Evolutionary conservation across 352 stramenopile genomes (phyloP), one percentile per base, ranked within the genome.

Genomic region (Elongisporangium undulatum): DNA sequence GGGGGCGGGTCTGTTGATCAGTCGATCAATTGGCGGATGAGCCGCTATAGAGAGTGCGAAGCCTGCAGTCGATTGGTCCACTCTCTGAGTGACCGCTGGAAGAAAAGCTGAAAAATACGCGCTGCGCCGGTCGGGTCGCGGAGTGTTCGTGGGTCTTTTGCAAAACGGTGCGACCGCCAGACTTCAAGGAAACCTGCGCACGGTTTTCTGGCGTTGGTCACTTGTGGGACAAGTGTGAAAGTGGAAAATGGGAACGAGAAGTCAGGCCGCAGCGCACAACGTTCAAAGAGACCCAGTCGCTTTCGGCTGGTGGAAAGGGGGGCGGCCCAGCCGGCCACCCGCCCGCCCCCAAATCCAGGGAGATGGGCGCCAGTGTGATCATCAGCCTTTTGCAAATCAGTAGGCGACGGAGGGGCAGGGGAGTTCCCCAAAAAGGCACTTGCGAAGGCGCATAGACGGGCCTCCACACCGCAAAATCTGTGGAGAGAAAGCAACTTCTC

Each of bases 31-130:
- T 38, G 13, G 6, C 52, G 52, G 48, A 49, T 45, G 34, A 45
- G 34, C 34, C 34, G 34, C 34, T 45, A 45, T 45, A 17, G 34
- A 41, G 29, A 15, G 34, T 38, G 26, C 12, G 34, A 17, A 45
- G 34, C 34, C 34, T 45, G 34, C 12, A 12, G 34, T 45, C 13
- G 34, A 45, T 45, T 45, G 34, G 34, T 17, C 34, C 34, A 45
- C 34, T 45, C 34, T 45, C 34, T 45, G 34, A 45, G 34, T 45
- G 12, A 34, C 29, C 49, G 52, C 23, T 58, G 48, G 29, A 58
- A 51, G 51, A 58, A 72, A 72, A 67, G 55, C 17, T 49, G 53
- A 45, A 45, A 45, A 45, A 45, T 45, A 45, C 34, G 34, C 34
- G 29, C 6, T 9, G 6, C 29, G 29, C 29, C n/a, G n/a, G n/a